These are phyloP conservation scores for Colletotrichum lentis DNA, from an alignment of 2,329 filamentous ascomycete species.

Conservation along the genomic window DNA sequence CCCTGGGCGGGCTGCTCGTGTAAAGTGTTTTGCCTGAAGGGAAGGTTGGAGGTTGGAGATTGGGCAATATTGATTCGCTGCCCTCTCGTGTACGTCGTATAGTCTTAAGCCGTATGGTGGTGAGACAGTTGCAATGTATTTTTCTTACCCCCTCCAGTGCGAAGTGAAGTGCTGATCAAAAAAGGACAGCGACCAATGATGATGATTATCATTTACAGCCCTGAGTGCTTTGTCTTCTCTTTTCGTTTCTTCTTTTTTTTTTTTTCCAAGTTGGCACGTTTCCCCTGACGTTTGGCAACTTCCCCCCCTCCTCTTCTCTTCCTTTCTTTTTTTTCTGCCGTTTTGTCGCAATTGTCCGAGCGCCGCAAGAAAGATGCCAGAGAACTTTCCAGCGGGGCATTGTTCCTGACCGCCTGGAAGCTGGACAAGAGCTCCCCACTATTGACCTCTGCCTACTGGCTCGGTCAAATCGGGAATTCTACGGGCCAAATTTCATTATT, in stretches of 20 bases:
- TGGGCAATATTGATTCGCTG: background rate
- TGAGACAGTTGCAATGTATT: background rate
- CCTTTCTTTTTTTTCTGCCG: background rate
- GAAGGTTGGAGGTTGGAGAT: too few relatives aligned
- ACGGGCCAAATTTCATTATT: background rate
- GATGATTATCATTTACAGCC: too few relatives aligned
- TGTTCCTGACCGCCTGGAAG: conserved; percentile 2
- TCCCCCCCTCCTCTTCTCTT: conserved; percentile 1
- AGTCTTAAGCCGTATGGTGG: too few relatives aligned
- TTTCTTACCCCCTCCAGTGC: background rate
- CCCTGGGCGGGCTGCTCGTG: background rate
- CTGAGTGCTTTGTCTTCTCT: background rate
- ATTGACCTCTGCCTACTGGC: background rate
- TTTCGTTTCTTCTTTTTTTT: background rate
- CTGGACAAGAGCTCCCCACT: background rate
- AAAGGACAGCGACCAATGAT: background rate
- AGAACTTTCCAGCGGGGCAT: conserved; percentile 24
- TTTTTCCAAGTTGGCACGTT: background rate
- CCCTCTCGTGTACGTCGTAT: background rate
- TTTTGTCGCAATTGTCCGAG: background rate
- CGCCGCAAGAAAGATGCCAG: background rate
- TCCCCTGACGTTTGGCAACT: background rate
- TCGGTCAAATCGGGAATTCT: conserved; percentile 18
- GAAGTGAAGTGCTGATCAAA: background rate
- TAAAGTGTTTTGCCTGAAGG: too few relatives aligned